Base-by-base conservation (phyloP, 2,329 filamentous ascomycete species). In the Colletotrichum destructivum region DNA sequence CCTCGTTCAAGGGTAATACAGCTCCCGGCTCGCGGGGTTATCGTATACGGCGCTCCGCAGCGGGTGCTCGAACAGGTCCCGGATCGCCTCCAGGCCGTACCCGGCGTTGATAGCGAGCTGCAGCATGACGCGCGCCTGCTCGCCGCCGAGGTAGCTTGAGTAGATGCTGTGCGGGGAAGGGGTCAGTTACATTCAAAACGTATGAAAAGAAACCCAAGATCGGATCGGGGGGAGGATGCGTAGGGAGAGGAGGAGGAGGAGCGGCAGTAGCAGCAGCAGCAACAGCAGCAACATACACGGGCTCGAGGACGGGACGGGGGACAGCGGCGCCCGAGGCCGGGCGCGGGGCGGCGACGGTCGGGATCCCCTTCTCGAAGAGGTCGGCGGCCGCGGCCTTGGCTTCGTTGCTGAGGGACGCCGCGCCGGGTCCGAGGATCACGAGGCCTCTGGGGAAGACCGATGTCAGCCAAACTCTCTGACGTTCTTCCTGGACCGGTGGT, bases 341-440 rank as follows among this genome's bases (percentile, higher is more conserved):
- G 2, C 80, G 75, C 11, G 78, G 73, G 8, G 77, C 77, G 7
- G 79, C 74, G 12, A 81, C 66, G 7, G 75, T 77, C 11, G 78
- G 76, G 38, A 81, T 76, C 3, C 79, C 78, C 46, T 76, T 59
- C 16, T 54, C 59, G 59, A 74, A 76, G 11, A 82, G 77, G 31
- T 75, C 77, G 3, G 72, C 73, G 4, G 77, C 79, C 4, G 77
- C 80, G 7, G 65, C 73, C 4, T 54, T 49, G 9, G 78, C 79
- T n/a, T 66, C 73, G 12, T 76, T 75, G 46, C 77, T 80, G 6
- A 81, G 73, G n/a, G 69, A 66, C 2, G 75, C 78, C 7, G 79
- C 78, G 16, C 80, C 79, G 4, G 76, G 75, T 3, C 79, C 80
- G 51, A 82, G 75, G n/a, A 80, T 73, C 2, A 82, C 76, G 11